Evolutionary conservation across 495 filamentous ascomycete genomes (phyloP), one percentile per base, ranked within the genome.

Genomic region (Podospora bellae-mahoneyi): DNA sequence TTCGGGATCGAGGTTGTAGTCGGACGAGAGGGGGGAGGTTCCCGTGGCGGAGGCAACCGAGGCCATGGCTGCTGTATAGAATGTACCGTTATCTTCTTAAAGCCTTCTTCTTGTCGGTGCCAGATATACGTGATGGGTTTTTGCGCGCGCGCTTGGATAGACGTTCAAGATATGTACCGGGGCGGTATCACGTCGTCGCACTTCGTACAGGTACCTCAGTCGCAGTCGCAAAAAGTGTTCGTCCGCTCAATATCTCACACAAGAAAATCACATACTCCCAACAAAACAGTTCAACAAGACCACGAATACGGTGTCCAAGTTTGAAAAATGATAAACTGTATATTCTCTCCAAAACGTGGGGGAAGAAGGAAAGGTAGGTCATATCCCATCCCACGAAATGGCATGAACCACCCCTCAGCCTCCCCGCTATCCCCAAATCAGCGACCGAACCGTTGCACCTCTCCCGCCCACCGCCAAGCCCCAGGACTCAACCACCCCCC

Each of bases 11-110:
- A 61, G 69, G 7, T 79, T 74, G 71, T 75, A 77, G 28, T 57
- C 67, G 5, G 66, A 71, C 10, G 76, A 74, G 26, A 71, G 62
- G 23, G 76, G 76, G 7, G 76, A 76, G 10, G 72, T 58, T 16
- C 72, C 71, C n/a, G 72, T 72, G 30, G 68, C 69, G 10, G 78
- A 76, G 5, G 76, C 78, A 27, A 76, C 76, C 63, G 78, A 79
- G 3, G 78, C 76, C 75, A 78, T 77, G 53, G 65, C 23, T 34
- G 16, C 15, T 7, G 54, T 23, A 16, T 5, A 13, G 20, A 20
- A 10, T 65, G 44, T 27, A 26, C 23, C 18, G 48, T n/a, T 54
- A 27, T 54, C 54, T 30, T 26, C 34, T 57, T 16, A 23, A 23
- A 23, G 16, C 9, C 54, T 5, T 23, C 54, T 57, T 57, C 54